Percentiles rank a stretch among this genome's conserved stretches.
Evolutionary conservation across 179 eudicot genomes (phyloP).

Genomic region (Spergularia azorica): DNA sequence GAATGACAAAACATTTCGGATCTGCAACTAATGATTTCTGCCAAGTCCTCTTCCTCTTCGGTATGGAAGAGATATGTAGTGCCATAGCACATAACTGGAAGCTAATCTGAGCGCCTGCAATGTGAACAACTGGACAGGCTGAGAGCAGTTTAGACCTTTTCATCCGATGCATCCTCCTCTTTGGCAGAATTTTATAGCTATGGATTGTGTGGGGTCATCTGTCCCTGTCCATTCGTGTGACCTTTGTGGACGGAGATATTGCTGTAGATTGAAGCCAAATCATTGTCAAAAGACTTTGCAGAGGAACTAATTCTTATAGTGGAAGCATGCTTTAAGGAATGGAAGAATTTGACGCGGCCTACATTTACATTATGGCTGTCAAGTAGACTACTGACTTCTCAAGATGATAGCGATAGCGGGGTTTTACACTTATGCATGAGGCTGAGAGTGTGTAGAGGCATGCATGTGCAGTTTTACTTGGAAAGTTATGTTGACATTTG

Average conservation of each 20-base stretch:
- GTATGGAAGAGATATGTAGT: conserved; percentile 4
- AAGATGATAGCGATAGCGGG: conserved; percentile 1
- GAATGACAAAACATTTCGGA: neutral
- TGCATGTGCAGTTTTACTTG: neutral
- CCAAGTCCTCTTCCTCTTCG: neutral
- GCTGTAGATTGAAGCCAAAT: neutral
- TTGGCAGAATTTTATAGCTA: neutral
- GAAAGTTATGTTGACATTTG: neutral
- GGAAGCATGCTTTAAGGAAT: neutral
- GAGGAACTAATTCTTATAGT: neutral
- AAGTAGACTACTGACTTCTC: neutral
- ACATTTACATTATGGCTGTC: neutral
- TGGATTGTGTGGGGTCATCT: neutral
- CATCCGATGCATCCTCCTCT: neutral
- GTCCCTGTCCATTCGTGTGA: neutral
- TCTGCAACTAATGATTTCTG: conserved; percentile 14
- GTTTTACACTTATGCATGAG: neutral
- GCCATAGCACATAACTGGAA: conserved; percentile 9
- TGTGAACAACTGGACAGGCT: neutral
- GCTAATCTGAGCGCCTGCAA: neutral
- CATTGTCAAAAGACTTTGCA: neutral
- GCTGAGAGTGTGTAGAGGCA: neutral
- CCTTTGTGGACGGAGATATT: neutral
- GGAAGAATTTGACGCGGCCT: neutral
- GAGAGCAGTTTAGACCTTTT: neutral